Base-by-base conservation (phyloP, 257 asterid genomes). In the Solanum chilense region DNA sequence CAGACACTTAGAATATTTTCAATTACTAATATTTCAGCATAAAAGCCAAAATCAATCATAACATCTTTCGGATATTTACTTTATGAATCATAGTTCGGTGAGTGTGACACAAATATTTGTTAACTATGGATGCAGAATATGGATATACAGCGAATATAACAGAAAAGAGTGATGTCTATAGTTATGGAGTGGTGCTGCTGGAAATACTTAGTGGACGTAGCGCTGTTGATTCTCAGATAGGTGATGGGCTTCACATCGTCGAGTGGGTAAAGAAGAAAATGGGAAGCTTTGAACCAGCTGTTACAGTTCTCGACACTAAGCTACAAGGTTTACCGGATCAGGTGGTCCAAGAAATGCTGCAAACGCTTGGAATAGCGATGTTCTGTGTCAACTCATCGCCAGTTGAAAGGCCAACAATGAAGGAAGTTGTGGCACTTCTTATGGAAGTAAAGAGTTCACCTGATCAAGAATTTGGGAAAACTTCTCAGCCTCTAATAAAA, bases 211-310 rank as follows among this genome's bases (percentile, higher is more conserved):
- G 98, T 7, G 98, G 98, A 3, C 92, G 98, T 2, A 94, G 98
- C 5, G 98, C 98, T 0, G 95, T 96, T 6, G 98, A 94, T 60
- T 90, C 97, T 37, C 98, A 95, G 82, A 88, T 92, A 29, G 99
- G 97, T 9, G 97, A 96, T 41, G 98, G 98, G 10, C 92, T 93
- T 39, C 99, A 96, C 91, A 94, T 96, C 0, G 99, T 95, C 27
- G 99, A 96, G 89, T 95, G 99, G 99, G 98, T 96, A 80, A 94
- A 91, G 94, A 95, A 91, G 96, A 96, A 95, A 89, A 96, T 96
- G 98, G 99, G 97, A 87, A 95, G 99, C 95, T 96, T 87, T 68
- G 99, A 96, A 86, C 99, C 99, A 29, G 98, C 98, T 37, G 89
- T 91, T 37, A 88, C 98, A 5, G 85, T 96, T 71, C 94, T 96